These are phyloP conservation scores for Magnaporthales sp. DNA, from an alignment of 2,329 filamentous ascomycete genomes.

Conservation along the genomic window DNA sequence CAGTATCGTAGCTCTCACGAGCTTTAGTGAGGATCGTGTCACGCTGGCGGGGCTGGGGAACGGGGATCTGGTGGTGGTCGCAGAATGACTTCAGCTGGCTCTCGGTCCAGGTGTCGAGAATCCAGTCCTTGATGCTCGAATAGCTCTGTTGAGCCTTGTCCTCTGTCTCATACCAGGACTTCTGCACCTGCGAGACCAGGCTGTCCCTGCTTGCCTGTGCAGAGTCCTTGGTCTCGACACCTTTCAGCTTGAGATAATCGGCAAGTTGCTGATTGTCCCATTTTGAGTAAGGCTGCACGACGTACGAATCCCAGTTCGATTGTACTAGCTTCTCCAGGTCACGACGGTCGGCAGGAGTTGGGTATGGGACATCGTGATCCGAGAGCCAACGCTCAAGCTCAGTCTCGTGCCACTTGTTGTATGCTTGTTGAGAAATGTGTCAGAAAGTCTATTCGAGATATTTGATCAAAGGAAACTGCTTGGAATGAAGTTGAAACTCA, in stretches of 20 bases:
- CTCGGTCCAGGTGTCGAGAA: constrained; percentile 91
- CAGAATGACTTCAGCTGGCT: constrained; percentile 90
- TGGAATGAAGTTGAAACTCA: constrained; percentile 35
- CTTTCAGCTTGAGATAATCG: constrained; percentile 61
- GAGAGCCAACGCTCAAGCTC: constrained; percentile 96
- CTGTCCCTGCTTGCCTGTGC: constrained; percentile 61
- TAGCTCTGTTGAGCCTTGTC: constrained; percentile 68
- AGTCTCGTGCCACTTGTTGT: constrained; percentile 98
- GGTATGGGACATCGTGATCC: constrained; percentile 85
- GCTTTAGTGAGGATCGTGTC: constrained; percentile 72
- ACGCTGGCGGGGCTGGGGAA: constrained; percentile 78
- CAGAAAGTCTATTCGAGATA: background rate
- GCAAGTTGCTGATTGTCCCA: constrained; percentile 66
- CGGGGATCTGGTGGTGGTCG: constrained; percentile 78
- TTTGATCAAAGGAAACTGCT: constrained; percentile 3
- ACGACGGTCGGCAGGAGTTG: constrained; percentile 83
- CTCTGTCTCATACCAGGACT: constrained; percentile 69
- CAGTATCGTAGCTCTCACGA: constrained; percentile 71
- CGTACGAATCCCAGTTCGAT: constrained; percentile 76
- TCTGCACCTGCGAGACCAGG: constrained; percentile 61
- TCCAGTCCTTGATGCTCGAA: constrained; percentile 73
- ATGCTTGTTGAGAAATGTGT: constrained; percentile 46
- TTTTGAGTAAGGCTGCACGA: constrained; percentile 64
- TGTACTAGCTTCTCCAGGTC: constrained; percentile 88
- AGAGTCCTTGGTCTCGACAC: constrained; percentile 57